Conservation (phyloP, 257 asterid genomes). For the Solanum tarapatanum region DNA sequence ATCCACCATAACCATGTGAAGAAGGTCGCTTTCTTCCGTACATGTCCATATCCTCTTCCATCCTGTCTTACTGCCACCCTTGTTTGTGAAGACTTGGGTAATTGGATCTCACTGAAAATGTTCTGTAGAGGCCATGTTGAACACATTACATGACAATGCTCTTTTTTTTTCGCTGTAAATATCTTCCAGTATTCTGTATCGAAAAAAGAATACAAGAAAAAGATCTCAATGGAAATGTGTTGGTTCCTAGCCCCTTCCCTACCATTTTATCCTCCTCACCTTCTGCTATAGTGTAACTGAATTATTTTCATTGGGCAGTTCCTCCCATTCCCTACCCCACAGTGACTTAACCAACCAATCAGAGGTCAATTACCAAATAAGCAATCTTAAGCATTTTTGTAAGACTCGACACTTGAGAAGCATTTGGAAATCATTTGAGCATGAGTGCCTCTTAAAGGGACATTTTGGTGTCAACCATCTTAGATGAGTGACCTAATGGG, state of each 20-base stretch:
- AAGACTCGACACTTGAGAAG: neutral
- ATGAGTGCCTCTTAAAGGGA: neutral
- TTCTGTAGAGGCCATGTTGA: neutral
- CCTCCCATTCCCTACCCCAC: neutral
- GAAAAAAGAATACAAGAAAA: neutral
- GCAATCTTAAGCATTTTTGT: neutral
- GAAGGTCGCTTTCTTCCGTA: neutral
- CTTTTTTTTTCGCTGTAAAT: neutral
- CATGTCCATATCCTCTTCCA: neutral
- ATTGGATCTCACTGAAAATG: neutral
- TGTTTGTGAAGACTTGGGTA: neutral
- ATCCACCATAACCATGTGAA: neutral
- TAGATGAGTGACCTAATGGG: neutral
- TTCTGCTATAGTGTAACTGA: neutral
- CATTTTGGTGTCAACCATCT: neutral
- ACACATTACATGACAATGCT: neutral
- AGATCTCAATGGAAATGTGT: neutral
- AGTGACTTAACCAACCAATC: neutral
- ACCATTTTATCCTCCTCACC: neutral
- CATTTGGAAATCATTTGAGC: neutral
- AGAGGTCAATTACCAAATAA: neutral
- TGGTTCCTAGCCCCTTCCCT: neutral
- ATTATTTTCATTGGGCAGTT: neutral
- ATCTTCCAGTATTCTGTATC: neutral
- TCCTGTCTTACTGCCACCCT: neutral